Conservation (phyloP, 2,329 filamentous ascomycete genomes). For the Bipolaris gigantea region DNA sequence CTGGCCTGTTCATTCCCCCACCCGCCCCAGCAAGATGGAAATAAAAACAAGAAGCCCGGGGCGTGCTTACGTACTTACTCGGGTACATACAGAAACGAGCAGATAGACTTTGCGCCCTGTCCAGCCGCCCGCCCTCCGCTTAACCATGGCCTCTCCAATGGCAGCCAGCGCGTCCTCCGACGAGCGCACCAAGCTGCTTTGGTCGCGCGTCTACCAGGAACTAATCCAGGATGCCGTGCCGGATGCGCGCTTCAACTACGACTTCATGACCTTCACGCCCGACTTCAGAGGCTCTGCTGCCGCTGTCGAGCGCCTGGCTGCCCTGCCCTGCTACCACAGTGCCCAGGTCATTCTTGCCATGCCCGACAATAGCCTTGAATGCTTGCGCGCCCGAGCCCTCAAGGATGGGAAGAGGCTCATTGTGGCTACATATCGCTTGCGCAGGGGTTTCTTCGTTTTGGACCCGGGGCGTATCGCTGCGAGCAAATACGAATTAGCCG, state of each 20-base stretch:
- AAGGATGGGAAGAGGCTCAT: slow-evolving; percentile 48
- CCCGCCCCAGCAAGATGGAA: background rate
- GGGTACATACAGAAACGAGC: background rate
- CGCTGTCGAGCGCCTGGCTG: slow-evolving; percentile 38
- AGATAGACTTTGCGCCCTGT: background rate
- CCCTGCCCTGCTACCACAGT: slow-evolving; percentile 38
- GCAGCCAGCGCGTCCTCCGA: slow-evolving; percentile 14
- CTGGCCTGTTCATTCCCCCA: background rate
- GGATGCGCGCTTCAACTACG: slow-evolving; percentile 50
- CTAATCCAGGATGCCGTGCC: slow-evolving; percentile 47
- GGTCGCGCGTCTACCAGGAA: slow-evolving; percentile 39
- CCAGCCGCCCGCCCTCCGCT: background rate
- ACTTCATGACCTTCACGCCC: slow-evolving; percentile 50
- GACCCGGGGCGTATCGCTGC: slow-evolving; percentile 41
- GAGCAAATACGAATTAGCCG: slow-evolving; percentile 37
- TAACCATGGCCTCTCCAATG: slow-evolving; percentile 15
- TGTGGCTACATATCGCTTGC: slow-evolving; percentile 48
- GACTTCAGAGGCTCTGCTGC: slow-evolving; percentile 47
- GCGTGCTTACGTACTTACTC: too few relatives aligned
- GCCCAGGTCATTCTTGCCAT: slow-evolving; percentile 46
- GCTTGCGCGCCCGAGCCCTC: slow-evolving; percentile 44
- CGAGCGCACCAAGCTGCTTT: slow-evolving; percentile 24
- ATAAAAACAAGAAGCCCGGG: background rate
- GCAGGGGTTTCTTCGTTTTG: slow-evolving; percentile 49
- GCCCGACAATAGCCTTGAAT: slow-evolving; percentile 51